These are phyloP conservation scores for Aspergillus quadricinctus DNA, from an alignment of 2,329 filamentous ascomycete genomes.

Conservation along the genomic window DNA sequence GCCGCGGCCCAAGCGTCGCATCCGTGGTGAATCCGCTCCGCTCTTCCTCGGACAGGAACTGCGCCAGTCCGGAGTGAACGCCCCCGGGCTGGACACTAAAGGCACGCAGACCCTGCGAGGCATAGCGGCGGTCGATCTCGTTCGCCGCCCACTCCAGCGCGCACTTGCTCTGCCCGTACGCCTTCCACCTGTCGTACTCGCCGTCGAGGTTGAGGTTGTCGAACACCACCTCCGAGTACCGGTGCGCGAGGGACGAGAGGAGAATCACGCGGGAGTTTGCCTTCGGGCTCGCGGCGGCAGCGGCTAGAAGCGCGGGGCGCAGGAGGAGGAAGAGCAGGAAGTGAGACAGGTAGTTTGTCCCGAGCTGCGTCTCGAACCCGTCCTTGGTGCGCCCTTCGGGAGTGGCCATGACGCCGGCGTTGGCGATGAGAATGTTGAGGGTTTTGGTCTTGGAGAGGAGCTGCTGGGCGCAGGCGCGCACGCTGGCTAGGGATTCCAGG, in stretches of 20 bases:
- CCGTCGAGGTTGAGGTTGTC: conserved; percentile 40
- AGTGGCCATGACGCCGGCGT: conserved; percentile 43
- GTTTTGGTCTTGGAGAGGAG: conserved; percentile 7
- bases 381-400: conserved; percentile 34
- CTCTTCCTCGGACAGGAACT: conserved; percentile 4
- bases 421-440: conserved; percentile 35
- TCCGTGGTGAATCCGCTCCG: not conserved
- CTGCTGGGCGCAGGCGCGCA: conserved; percentile 6
- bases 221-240: conserved; percentile 23
- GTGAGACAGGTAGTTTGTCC: conserved; percentile 50
- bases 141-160: conserved; percentile 51
- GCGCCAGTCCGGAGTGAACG: conserved; percentile 3
- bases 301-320: conserved; percentile 22
- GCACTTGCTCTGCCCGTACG: conserved; percentile 50
- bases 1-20: not conserved
- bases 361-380: conserved; percentile 49
- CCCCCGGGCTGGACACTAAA: conserved; percentile 45
- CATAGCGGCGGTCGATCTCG: conserved; percentile 50
- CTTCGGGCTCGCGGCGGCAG: not conserved
- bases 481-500: conserved; percentile 3
- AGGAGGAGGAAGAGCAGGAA: conserved; percentile 53
- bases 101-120: conserved; percentile 42
- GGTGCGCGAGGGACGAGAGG: conserved; percentile 45
- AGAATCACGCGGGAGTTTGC: conserved; percentile 48
- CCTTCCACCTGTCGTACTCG: conserved; percentile 30